Conservation (phyloP, 371 early-diverging fungal genomes). For the Mucor piriformis region DNA sequence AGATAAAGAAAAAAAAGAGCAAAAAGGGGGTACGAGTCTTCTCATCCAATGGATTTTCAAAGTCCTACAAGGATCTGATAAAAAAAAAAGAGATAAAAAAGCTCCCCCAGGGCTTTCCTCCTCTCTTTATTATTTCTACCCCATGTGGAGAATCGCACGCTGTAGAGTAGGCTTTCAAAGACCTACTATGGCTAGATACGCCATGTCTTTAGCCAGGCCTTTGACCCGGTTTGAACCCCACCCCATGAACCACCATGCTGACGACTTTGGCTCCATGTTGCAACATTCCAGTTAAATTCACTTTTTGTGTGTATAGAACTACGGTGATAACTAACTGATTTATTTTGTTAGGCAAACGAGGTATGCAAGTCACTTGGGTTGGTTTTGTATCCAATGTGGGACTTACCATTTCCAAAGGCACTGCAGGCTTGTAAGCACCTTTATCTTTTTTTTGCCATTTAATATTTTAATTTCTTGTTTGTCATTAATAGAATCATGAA, state of each 20-base stretch:
- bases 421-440: constrained; percentile 62
- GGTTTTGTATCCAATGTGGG: constrained; percentile 66
- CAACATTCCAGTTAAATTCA: constrained; percentile 14
- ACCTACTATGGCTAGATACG: neutral
- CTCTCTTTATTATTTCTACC: too few relatives aligned
- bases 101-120: neutral
- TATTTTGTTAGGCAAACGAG: constrained; percentile 38
- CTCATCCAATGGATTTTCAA: neutral
- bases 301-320: too few relatives aligned
- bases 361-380: constrained; percentile 63
- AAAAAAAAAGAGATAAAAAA: neutral
- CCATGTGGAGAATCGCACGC: too few relatives aligned
- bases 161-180: neutral
- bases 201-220: neutral
- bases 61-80: neutral
- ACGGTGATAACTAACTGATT: too few relatives aligned
- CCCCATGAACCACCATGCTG: neutral
- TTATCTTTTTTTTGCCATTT: neutral
- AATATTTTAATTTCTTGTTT: neutral
- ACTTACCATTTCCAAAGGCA: constrained; percentile 61
- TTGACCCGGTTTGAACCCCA: neutral
- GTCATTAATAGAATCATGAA: constrained; percentile 51
- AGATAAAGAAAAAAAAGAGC: constrained; percentile 4
- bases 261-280: constrained; percentile 18
- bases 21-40: neutral